These are phyloP conservation scores for Chlamydomonas incerta DNA, from an alignment of 139 green algal species.

Conservation along the genomic window DNA sequence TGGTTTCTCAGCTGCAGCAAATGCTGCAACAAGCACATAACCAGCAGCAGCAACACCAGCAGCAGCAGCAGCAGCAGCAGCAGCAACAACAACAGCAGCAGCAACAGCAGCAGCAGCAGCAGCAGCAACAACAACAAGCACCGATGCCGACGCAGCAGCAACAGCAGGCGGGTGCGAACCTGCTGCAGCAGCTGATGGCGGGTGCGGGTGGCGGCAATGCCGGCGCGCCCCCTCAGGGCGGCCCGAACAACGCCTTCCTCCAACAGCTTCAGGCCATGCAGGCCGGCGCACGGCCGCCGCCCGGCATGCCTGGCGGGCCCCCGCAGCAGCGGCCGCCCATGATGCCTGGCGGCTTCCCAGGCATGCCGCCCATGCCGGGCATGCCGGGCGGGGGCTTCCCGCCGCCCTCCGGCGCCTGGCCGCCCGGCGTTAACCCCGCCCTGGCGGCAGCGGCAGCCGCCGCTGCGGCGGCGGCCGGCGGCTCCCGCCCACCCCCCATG, in stretches of 20 bases:
- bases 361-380: background rate
- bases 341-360: too few relatives aligned
- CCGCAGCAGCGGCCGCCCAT: background rate
- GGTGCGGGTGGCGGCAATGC: background rate
- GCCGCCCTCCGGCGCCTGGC: background rate
- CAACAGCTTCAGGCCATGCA: slow-evolving; percentile 20
- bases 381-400: background rate
- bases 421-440: background rate
- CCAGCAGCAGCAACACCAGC: slow-evolving; percentile 12
- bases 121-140: background rate
- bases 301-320: background rate
- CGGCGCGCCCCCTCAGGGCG: background rate
- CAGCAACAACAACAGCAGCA: background rate
- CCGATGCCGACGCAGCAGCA: background rate
- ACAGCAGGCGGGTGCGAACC: background rate
- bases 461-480: background rate
- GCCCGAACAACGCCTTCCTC: background rate
- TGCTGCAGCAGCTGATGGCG: slow-evolving; percentile 30
- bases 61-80: background rate
- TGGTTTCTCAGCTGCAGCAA: slow-evolving; percentile 8
- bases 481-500: background rate
- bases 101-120: background rate
- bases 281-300: background rate
- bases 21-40: background rate
- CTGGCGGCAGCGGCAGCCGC: slow-evolving; percentile 2